These are phyloP conservation scores for Aspergillus sp. DNA, from an alignment of 2,329 filamentous ascomycete species.

Conservation along the genomic window DNA sequence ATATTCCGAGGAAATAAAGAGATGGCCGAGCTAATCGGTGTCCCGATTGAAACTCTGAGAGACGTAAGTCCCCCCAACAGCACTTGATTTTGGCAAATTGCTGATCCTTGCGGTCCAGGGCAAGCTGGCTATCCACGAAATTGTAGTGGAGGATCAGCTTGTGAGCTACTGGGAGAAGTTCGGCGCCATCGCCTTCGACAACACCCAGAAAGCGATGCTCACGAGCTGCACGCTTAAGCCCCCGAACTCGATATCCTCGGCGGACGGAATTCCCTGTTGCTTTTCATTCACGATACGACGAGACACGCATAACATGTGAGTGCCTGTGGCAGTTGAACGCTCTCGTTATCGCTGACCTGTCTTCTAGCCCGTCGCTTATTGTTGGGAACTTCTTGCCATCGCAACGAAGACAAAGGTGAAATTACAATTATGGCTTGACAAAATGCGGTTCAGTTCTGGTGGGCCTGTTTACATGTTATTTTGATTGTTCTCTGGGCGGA, in stretches of 20 bases:
- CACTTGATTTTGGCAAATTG: no score
- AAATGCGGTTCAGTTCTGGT: neutral
- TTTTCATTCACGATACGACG: conserved; percentile 95
- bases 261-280: conserved; percentile 77
- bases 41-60: conserved; percentile 79
- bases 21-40: conserved; percentile 93
- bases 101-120: no score
- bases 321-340: conserved; percentile 5
- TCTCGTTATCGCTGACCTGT: neutral
- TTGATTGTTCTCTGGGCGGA: neutral
- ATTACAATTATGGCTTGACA: conserved; percentile 1
- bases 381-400: conserved; percentile 95
- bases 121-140: conserved; percentile 89
- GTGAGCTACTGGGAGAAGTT: conserved; percentile 99
- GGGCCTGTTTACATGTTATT: neutral
- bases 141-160: conserved; percentile 86
- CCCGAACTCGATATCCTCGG: conserved; percentile 52
- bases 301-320: conserved; percentile 94
- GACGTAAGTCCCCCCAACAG: conserved; percentile 65
- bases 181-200: conserved; percentile 92
- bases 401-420: conserved; percentile 46
- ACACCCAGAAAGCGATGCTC: conserved; percentile 84
- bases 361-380: conserved; percentile 73
- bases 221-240: conserved; percentile 88
- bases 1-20: conserved; percentile 97